Percentiles rank a stretch among this genome's conserved stretches.
phyloP scores from a whole-genome alignment of 371 early-diverging fungal species.

The Apophysomyces variabilis region DNA sequence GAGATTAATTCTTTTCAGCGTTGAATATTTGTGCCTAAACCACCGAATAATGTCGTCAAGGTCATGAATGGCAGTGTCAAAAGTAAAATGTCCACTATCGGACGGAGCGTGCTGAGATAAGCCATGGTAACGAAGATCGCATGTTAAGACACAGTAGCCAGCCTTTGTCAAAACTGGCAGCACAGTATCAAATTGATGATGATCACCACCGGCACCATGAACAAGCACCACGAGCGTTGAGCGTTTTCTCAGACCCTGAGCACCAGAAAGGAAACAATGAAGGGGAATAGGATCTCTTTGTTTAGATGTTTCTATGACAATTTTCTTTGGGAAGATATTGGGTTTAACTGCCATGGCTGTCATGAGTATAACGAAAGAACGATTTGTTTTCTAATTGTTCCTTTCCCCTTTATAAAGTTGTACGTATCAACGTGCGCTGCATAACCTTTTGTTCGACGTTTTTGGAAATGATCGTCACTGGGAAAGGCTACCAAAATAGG shows the following conservation, averaged over 20 bases:
- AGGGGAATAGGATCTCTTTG: conserved; percentile 8
- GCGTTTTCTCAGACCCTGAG: background rate
- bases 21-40: conserved; percentile 18
- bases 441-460: no score
- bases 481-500: no score
- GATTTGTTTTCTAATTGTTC: no score
- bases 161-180: conserved; percentile 17
- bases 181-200: conserved; percentile 31
- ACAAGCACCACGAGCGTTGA: conserved; percentile 25
- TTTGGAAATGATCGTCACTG: no score
- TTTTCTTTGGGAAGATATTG: no score
- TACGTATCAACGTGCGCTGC: no score
- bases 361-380: no score
- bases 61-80: conserved; percentile 27
- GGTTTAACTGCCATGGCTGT: no score
- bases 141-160: conserved; percentile 32
- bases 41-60: conserved; percentile 21
- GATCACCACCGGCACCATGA: conserved; percentile 49
- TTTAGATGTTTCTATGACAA: no score
- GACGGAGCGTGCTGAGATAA: conserved; percentile 23
- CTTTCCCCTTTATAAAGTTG: no score
- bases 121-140: conserved; percentile 44
- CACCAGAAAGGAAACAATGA: conserved; percentile 8
- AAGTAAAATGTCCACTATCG: conserved; percentile 11
- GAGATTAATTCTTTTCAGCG: conserved; percentile 9